Evolutionary conservation across 495 filamentous ascomycete genomes (phyloP), one percentile per base, ranked within the genome.

Genomic region (Cryomyces minteri): DNA sequence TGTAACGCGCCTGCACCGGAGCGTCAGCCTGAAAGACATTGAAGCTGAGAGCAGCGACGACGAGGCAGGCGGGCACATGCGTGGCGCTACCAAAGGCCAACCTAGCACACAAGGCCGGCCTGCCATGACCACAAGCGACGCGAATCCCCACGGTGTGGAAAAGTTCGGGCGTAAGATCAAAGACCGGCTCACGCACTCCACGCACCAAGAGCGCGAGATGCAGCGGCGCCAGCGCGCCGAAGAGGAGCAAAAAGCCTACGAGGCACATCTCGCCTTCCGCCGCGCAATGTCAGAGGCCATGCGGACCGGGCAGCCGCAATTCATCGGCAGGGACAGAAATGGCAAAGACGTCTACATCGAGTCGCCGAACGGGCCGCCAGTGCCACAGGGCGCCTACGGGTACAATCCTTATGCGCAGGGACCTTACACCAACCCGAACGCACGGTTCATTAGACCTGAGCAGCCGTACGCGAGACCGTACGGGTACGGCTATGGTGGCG

Each of bases 341-440:
- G 68, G 68, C 9, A 55, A 58, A 39, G 64, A 71, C 44, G 50
- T 72, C 10, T 71, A 65, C 46, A 62, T 72, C 40, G 63, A 68
- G 54, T 66, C 68, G 14, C 63, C 63, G 12, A 43, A 45, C 29
- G 54, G 49, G n/a, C 51, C 55, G 8, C 28, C 28, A 28, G 48
- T 48, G 36, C 43, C 52, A 47, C 7, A 40, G 25, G 46, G 55
- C 31, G 54, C 51, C n/a, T 56, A 52, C 41, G 63, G 61, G 11
- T 66, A 60, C 38, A 68, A 63, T 51, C 65, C 65, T 3, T 67
- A 66, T 50, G 37, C 45, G 28, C 45, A 56, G 39, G 64, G 62
- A 10, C 51, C 56, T 28, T 67, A 66, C 49, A 46, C 53, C 11
- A 55, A 58, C 48, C 65, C 66, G 28, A 65, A 70, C 52, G 60